phyloP scores from a whole-genome alignment of 305 asterid genomes.

The Withania somnifera region DNA sequence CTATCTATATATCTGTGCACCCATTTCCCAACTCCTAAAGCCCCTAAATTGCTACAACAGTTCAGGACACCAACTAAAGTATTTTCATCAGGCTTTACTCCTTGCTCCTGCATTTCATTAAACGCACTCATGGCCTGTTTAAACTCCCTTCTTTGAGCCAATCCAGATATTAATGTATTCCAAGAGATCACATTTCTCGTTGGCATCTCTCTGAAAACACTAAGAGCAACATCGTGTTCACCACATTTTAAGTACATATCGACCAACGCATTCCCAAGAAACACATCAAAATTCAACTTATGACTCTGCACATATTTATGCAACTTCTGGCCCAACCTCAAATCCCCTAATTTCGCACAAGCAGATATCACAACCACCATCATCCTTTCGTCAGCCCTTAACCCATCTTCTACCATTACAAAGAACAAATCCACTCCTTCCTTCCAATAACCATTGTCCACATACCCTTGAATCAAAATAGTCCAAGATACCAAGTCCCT shows the following conservation, averaged over 20 bases:
- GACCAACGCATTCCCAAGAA: constrained; percentile 28
- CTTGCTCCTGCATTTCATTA: constrained; percentile 18
- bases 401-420: constrained; percentile 18
- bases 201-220: constrained; percentile 23
- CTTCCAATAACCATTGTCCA: constrained; percentile 18
- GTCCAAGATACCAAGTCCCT: constrained; percentile 39
- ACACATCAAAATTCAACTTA: constrained; percentile 24
- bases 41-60: constrained; percentile 30
- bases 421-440: constrained; percentile 26
- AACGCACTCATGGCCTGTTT: constrained; percentile 21
- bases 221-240: constrained; percentile 9
- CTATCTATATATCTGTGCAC: constrained; percentile 23
- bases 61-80: constrained; percentile 34
- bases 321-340: constrained; percentile 26
- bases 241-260: constrained; percentile 43
- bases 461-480: constrained; percentile 32
- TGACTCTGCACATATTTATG: constrained; percentile 18
- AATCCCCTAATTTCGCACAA: constrained; percentile 28
- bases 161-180: constrained; percentile 29
- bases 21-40: constrained; percentile 30
- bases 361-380: constrained; percentile 32
- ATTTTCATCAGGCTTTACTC: constrained; percentile 19
- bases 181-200: constrained; percentile 29
- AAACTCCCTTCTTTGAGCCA: constrained; percentile 21
- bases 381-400: constrained; percentile 24